Percentiles rank a stretch among this genome's conserved stretches.
These are phyloP conservation scores for Calonectria fujianensis DNA, from an alignment of 2,329 filamentous ascomycete species.

Conservation along the genomic window DNA sequence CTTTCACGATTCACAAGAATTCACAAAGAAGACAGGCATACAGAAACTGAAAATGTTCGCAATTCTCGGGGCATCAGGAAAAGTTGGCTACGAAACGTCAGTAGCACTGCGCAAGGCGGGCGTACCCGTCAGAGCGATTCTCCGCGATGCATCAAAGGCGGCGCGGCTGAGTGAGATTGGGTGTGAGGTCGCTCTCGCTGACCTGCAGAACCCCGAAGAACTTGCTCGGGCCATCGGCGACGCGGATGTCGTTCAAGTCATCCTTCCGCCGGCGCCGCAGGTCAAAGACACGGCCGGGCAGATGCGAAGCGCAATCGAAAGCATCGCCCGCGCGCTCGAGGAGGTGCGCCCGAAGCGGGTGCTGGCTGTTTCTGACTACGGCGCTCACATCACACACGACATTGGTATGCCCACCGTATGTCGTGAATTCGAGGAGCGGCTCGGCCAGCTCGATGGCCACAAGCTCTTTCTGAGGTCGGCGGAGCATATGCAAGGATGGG, in stretches of 20 bases:
- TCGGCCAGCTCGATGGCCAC: constrained; percentile 1
- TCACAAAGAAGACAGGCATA: not conserved
- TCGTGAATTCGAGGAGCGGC: constrained; percentile 1
- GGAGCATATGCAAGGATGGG: constrained; percentile 24
- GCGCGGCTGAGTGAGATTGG: constrained; percentile 10
- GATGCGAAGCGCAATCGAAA: constrained; percentile 17
- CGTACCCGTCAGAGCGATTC: constrained; percentile 9
- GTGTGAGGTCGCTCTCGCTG: constrained; percentile 13
- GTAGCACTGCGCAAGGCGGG: constrained; percentile 4
- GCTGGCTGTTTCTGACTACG: constrained; percentile 19
- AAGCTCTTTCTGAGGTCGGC: constrained; percentile 13
- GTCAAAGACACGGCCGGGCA: not conserved
- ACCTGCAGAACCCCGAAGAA: constrained; percentile 1
- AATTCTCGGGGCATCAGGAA: constrained; percentile 2
- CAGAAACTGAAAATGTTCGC: not conserved
- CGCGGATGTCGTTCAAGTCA: constrained; percentile 14
- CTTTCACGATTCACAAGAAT: not conserved
- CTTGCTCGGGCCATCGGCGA: constrained; percentile 9
- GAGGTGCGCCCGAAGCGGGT: constrained; percentile 2
- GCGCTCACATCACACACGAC: constrained; percentile 7
- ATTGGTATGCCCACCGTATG: constrained; percentile 20
- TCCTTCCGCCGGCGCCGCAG: constrained; percentile 5
- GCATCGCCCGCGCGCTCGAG: constrained; percentile 11
- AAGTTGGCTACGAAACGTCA: not conserved
- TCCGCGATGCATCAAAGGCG: constrained; percentile 11